phyloP scores from a whole-genome alignment of 805 yeast species.

The Komagataella populi region DNA sequence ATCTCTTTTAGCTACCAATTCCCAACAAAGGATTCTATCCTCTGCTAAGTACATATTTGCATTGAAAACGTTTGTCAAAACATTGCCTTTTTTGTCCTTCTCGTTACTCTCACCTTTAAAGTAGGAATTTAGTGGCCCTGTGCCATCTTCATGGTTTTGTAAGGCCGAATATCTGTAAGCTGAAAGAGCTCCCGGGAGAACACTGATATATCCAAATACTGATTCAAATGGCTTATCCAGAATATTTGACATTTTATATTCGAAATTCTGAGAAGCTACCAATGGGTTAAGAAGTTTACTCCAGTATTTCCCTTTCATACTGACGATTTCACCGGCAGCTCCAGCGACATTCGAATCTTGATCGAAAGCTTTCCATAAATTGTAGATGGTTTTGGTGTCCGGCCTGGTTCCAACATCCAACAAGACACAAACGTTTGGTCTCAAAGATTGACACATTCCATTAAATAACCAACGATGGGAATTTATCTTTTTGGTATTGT shows the following conservation, averaged over 20 bases:
- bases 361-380: slow-evolving; percentile 96
- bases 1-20: slow-evolving; percentile 72
- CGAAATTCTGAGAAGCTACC: slow-evolving; percentile 94
- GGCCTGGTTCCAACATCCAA: slow-evolving; percentile 98
- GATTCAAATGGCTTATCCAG: slow-evolving; percentile 91
- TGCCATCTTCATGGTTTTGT: slow-evolving; percentile 74
- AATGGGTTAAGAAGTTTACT: slow-evolving; percentile 71
- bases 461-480: slow-evolving; percentile 97
- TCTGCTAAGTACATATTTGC: slow-evolving; percentile 97
- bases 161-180: slow-evolving; percentile 88
- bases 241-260: slow-evolving; percentile 93
- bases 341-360: slow-evolving; percentile 96
- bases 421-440: slow-evolving; percentile 81
- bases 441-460: slow-evolving; percentile 82
- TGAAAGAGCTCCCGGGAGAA: slow-evolving; percentile 90
- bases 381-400: slow-evolving; percentile 77
- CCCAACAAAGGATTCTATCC: slow-evolving; percentile 95
- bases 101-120: slow-evolving; percentile 67
- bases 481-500: slow-evolving; percentile 85
- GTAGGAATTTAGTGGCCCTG: slow-evolving; percentile 82
- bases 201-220: slow-evolving; percentile 84
- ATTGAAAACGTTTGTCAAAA: slow-evolving; percentile 59
- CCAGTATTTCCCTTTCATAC: slow-evolving; percentile 90
- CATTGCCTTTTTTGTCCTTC: slow-evolving; percentile 6
- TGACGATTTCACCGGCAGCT: slow-evolving; percentile 95